Base-by-base conservation (phyloP, 305 asterid species). In the Solanum hybrid region DNA sequence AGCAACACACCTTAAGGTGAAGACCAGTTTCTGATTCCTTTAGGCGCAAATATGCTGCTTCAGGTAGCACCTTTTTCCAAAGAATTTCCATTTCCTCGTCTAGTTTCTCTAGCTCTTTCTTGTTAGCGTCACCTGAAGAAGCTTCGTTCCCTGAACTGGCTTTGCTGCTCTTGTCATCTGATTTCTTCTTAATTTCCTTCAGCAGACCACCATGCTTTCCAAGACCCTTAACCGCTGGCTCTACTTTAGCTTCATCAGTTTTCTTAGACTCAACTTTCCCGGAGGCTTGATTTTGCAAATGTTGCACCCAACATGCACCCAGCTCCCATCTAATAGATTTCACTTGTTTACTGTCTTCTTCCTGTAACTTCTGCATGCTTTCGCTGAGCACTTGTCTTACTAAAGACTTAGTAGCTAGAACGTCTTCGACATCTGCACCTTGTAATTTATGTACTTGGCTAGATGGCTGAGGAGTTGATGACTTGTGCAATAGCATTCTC, bases 291-390 rank as follows among this genome's bases (percentile, higher is more conserved):
- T 93, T 95, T 94, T 96, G 99, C 89, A 96, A 93, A 91, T 96
- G 97, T 91, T 96, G 99, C 91, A 96, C 98, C 99, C 99, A 96
- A 91, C 97, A 96, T 69, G 98, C 99, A 66, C 99, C 98, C 88
- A 96, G 95, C 94, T 96, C 99, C 99, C 99, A 96, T 93, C 99
- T 94, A 73, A 96, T 92, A 7, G 96, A 92, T 90, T 96, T 95
- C 90, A 88, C 91, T 35, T 91, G 92, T 81, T 92, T 91, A 81
- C 90, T 86, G 86, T 89, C 94, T 90, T 94, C 97, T 31, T 77
- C 95, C 90, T 92, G 92, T 90, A 96, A 90, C 88, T 92, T 93
- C 91, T 88, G 86, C 90, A 95, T 88, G 91, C 99, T 95, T 90
- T 93, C 94, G 89, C 89, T 88, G 13, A 96, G 93, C 75, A 96